A percentile compares a stretch with the other conserved stretches of the same genome.
Conservation (phyloP, 257 asterid species). For the Haberlea rhodopensis region DNA sequence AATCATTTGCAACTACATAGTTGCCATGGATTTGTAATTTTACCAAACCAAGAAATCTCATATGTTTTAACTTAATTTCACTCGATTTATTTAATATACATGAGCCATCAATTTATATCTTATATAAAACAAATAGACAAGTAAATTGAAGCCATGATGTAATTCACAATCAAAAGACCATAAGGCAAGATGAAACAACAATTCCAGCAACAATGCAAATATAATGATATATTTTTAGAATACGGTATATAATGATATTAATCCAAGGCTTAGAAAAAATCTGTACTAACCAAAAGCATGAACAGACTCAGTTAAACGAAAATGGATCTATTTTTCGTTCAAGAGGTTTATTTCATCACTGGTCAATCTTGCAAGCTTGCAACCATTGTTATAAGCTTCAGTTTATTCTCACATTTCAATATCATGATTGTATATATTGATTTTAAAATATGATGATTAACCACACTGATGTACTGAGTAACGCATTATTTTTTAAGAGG, state of each 20-base stretch:
- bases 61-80: background rate
- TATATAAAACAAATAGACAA: background rate
- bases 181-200: background rate
- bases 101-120: constrained; percentile 5
- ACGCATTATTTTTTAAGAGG: background rate
- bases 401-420: constrained; percentile 1
- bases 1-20: constrained; percentile 8
- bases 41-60: background rate
- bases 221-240: background rate
- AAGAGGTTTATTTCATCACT: constrained; percentile 2
- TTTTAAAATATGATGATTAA: constrained; percentile 3
- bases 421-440: constrained; percentile 3
- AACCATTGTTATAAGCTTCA: constrained; percentile 7
- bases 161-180: background rate
- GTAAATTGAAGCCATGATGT: background rate
- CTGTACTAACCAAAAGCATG: background rate
- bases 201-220: constrained; percentile 8
- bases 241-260: background rate
- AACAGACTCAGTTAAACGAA: background rate
- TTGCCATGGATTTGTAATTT: background rate
- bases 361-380: constrained; percentile 9
- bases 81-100: background rate
- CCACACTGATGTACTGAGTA: background rate
- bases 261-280: constrained; percentile 19
- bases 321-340: background rate